Percentiles rank a stretch among this genome's conserved stretches.
Evolutionary conservation across 768 basidiomycete genomes (phyloP).

Genomic region (Leccinum longicurvipes): DNA sequence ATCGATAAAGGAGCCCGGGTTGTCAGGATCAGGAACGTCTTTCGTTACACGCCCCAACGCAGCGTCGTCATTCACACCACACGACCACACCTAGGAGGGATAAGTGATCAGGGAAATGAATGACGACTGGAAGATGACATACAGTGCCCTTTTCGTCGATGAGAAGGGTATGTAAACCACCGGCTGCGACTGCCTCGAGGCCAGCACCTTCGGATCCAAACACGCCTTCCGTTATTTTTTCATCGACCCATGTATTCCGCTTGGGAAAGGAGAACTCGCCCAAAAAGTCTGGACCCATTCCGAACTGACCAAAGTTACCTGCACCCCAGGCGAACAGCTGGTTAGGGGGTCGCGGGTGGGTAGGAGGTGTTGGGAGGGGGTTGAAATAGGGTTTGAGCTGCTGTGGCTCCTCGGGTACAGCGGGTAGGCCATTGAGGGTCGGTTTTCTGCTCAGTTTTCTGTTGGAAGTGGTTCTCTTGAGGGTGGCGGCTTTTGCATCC

Average conservation of each 20-base stretch:
- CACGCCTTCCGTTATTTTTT: slow-evolving; percentile 65
- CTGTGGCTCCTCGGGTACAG: slow-evolving; percentile 32
- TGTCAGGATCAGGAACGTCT: slow-evolving; percentile 54
- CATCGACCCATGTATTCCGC: slow-evolving; percentile 72
- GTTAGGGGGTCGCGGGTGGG: slow-evolving; percentile 58
- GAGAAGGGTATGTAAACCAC: slow-evolving; percentile 87
- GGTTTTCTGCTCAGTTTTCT: slow-evolving; percentile 31
- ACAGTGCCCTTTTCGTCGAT: slow-evolving; percentile 90
- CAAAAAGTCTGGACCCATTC: slow-evolving; percentile 74
- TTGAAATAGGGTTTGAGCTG: slow-evolving; percentile 61
- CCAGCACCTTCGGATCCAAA: slow-evolving; percentile 75
- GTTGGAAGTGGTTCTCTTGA: slow-evolving; percentile 24
- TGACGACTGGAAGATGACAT: slow-evolving; percentile 34
- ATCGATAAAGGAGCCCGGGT: slow-evolving; percentile 55
- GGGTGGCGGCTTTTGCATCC: slow-evolving; percentile 30
- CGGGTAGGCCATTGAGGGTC: slow-evolving; percentile 29
- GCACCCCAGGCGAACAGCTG: slow-evolving; percentile 86
- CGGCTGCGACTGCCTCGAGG: slow-evolving; percentile 76
- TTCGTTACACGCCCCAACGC: slow-evolving; percentile 79
- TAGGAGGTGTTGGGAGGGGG: slow-evolving; percentile 56
- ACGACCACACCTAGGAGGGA: slow-evolving; percentile 69
- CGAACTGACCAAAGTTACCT: slow-evolving; percentile 95
- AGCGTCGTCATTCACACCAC: slow-evolving; percentile 85
- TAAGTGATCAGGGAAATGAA: slow-evolving; percentile 1
- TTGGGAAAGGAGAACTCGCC: slow-evolving; percentile 75